These are phyloP conservation scores for Durio zibethinus DNA, from an alignment of 345 rosid species.

Conservation along the genomic window DNA sequence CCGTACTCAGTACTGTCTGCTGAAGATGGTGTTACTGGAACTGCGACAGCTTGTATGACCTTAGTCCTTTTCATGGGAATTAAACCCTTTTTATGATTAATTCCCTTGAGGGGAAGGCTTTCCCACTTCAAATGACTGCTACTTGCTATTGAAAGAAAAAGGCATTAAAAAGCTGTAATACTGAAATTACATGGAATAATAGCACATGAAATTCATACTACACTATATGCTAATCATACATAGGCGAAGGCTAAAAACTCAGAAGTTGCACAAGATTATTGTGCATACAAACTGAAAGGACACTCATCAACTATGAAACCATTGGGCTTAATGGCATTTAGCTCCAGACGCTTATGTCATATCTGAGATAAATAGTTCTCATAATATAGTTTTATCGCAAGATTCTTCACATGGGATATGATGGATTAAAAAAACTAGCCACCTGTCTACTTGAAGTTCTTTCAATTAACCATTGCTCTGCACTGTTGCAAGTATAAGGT, in stretches of 20 bases:
- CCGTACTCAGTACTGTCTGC: conserved; percentile 55
- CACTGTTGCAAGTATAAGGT: neutral
- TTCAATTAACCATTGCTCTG: neutral
- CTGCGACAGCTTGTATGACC: conserved; percentile 56
- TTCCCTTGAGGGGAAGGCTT: conserved; percentile 36
- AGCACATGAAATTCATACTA: neutral
- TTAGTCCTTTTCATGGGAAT: conserved; percentile 34
- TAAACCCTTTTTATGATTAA: conserved; percentile 26
- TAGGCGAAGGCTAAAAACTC: neutral
- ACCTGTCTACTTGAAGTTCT: neutral
- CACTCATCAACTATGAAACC: neutral
- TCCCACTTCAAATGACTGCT: conserved; percentile 43
- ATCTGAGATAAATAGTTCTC: neutral
- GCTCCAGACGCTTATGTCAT: neutral
- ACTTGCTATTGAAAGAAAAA: conserved; percentile 30
- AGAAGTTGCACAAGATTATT: neutral
- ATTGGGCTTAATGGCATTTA: neutral
- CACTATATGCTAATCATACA: neutral
- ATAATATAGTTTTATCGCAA: neutral
- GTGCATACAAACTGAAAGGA: neutral
- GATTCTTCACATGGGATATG: neutral
- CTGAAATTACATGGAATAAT: neutral
- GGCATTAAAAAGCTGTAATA: neutral
- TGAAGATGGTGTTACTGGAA: conserved; percentile 56
- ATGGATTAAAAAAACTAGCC: neutral